A percentile compares a stretch with the other conserved stretches of the same genome.
phyloP scores from a whole-genome alignment of 805 yeast species.

The Metschnikowia vanudenii region DNA sequence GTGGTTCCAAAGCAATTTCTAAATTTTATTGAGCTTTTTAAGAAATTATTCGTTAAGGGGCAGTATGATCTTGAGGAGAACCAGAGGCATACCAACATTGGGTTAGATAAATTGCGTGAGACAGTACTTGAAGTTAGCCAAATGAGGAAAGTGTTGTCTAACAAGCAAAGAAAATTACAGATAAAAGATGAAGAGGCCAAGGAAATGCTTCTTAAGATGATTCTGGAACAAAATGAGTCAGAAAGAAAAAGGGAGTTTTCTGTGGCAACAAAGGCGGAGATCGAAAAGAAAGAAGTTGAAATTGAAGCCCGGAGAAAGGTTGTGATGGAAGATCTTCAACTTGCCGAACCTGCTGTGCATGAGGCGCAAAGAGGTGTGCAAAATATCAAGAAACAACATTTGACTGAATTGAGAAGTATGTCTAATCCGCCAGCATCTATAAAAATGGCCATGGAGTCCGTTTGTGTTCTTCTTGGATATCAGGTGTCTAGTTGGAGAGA shows the following conservation, averaged over 20 bases:
- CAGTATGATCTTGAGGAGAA: conserved; percentile 54
- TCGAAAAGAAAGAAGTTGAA: conserved; percentile 63
- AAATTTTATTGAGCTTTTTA: conserved; percentile 47
- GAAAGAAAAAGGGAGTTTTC: conserved; percentile 89
- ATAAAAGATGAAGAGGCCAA: conserved; percentile 68
- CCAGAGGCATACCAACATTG: conserved; percentile 70
- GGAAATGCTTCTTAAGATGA: conserved; percentile 68
- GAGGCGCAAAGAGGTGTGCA: conserved; percentile 91
- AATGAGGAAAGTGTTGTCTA: conserved; percentile 52
- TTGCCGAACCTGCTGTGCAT: conserved; percentile 78
- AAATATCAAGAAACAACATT: conserved; percentile 86
- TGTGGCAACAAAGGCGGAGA: conserved; percentile 64
- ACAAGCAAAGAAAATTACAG: conserved; percentile 49
- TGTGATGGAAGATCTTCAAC: conserved; percentile 64
- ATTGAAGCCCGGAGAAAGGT: conserved; percentile 50
- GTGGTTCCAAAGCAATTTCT: conserved; percentile 58
- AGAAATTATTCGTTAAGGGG: conserved; percentile 39
- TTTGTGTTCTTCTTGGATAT: conserved; percentile 78
- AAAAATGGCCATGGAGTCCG: conserved; percentile 81
- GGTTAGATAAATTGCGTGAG: conserved; percentile 72
- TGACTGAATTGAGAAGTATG: conserved; percentile 88
- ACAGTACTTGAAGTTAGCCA: conserved; percentile 71
- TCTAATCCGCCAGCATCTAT: conserved; percentile 87
- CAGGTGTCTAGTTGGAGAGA: conserved; percentile 71
- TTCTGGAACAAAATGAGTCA: conserved; percentile 85